Percentiles rank a stretch among this genome's conserved stretches.
Evolutionary conservation across 2,329 filamentous ascomycete species (phyloP).

Genomic region (Aspergillus sp.): DNA sequence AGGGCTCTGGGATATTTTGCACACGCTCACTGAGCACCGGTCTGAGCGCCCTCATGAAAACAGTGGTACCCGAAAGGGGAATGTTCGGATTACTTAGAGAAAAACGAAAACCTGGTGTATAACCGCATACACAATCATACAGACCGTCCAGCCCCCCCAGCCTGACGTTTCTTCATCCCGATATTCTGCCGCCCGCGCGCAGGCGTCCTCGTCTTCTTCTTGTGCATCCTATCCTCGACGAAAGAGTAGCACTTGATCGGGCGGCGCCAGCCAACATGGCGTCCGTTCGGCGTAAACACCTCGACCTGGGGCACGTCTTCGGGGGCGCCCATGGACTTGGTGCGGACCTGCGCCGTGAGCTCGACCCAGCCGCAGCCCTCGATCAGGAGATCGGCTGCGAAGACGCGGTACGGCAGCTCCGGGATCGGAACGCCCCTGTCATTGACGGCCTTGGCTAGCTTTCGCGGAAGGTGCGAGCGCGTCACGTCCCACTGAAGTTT

Average conservation of each 20-base stretch:
- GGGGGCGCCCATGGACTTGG: conserved; percentile 31
- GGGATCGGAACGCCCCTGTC: conserved; percentile 46
- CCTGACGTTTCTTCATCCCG: conserved; percentile 14
- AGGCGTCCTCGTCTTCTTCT: conserved; percentile 20
- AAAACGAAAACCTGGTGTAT: conserved; percentile 4
- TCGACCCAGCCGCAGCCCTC: conserved; percentile 94
- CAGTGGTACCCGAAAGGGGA: not conserved
- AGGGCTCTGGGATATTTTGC: not conserved
- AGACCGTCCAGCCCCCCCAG: not conserved
- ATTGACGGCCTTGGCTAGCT: conserved; percentile 58
- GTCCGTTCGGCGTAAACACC: conserved; percentile 76
- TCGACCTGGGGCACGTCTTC: conserved; percentile 56
- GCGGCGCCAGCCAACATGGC: conserved; percentile 51
- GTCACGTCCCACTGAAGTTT: conserved; percentile 75
- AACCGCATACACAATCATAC: not conserved
- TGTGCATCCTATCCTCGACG: conserved; percentile 20
- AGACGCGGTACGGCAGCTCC: conserved; percentile 64
- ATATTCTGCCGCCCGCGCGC: conserved; percentile 16
- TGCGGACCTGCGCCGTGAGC: conserved; percentile 69
- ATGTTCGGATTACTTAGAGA: not conserved
- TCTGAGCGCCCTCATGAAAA: not conserved
- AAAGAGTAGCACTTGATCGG: conserved; percentile 28
- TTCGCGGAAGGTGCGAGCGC: conserved; percentile 61
- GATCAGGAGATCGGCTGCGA: conserved; percentile 75
- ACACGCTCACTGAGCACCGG: not conserved